Evolutionary conservation across 2,329 filamentous ascomycete genomes (phyloP), one percentile per base, ranked within the genome.

Genomic region (Aureobasidium sp.): DNA sequence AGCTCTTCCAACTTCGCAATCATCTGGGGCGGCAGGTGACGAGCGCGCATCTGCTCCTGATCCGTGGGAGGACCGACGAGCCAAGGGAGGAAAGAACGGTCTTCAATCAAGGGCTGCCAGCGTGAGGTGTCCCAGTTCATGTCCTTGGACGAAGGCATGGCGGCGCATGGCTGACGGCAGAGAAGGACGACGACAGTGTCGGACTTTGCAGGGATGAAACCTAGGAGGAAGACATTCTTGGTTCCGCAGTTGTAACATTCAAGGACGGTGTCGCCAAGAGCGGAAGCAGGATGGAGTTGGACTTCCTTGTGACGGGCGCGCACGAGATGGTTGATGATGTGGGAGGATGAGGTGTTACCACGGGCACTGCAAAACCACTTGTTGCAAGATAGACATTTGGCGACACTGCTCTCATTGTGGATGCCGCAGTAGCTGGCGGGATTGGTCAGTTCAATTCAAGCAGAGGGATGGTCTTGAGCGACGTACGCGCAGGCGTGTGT

Each of bases 311-410:
- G 94, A 66, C 94, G 89, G 66, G 95, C 93, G 70, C 95, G 89
- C 64, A 99, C 94, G 37, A 99, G 85, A 73, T 99, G 94, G 75
- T 97, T 97, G 77, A 99, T 91, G 69, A 99, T 97, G 73, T 99
- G 94, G 37, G 93, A 96, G 30, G 93, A 97, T 57, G 90, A 96
- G 21, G 92, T 92, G 75, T 97, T 99, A 67, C 94, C 93, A 70
- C 93, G 90, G 63, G 93, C 92, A 76, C 92, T 97, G 78, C 94
- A 99, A 75, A 99, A 99, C 94, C 94, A 99, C 74, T 97, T 99
- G 79, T 85, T 93, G 80, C 94, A 99, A 64, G 87, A 84, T 64
- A 99, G 82, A 72, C 94, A 99, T 78, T 97, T 97, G 69, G 99
- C 94, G 62, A 99, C 95, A 67, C 89, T 94, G 72, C 89, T 88